Percentiles rank a stretch among this genome's conserved stretches.
Evolutionary conservation across 441 rosid species (phyloP).

Genomic region (Flueggea neowawraea): DNA sequence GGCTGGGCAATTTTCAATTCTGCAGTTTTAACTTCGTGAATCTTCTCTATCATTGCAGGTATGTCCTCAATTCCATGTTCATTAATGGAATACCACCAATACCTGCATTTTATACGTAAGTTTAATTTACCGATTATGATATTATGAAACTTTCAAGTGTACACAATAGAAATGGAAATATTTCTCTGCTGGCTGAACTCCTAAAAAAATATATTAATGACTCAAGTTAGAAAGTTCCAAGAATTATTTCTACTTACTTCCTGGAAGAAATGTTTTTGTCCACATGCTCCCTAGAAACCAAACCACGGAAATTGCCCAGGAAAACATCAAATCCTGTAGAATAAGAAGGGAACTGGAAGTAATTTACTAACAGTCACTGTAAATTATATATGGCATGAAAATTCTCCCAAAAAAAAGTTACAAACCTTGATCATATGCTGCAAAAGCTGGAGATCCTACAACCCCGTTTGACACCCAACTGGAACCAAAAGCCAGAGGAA

Average conservation of each 20-base stretch:
- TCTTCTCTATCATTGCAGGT: slow-evolving; percentile 94
- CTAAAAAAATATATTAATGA: too few relatives aligned
- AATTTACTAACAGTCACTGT: slow-evolving; percentile 2
- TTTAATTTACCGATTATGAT: not conserved
- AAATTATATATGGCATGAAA: not conserved
- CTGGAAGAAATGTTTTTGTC: slow-evolving; percentile 77
- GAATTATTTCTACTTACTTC: slow-evolving; percentile 47
- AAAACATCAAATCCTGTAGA: slow-evolving; percentile 87
- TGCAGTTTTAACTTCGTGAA: slow-evolving; percentile 79
- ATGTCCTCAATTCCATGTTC: slow-evolving; percentile 93
- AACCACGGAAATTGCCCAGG: slow-evolving; percentile 91
- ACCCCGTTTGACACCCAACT: slow-evolving; percentile 98
- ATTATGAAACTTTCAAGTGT: too few relatives aligned
- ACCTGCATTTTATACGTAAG: slow-evolving; percentile 38
- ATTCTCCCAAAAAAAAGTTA: slow-evolving; percentile 1
- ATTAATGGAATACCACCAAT: slow-evolving; percentile 88
- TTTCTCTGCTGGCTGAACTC: too few relatives aligned
- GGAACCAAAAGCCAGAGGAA: slow-evolving; percentile 12
- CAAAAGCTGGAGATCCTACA: slow-evolving; percentile 99
- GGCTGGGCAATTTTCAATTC: slow-evolving; percentile 70
- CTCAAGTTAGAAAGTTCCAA: not conserved
- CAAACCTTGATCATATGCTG: slow-evolving; percentile 96
- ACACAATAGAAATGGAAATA: too few relatives aligned
- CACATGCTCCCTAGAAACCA: slow-evolving; percentile 88
- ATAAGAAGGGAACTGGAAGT: slow-evolving; percentile 6